Conservation (phyloP, 169 alveolate species). For the Eimeria sp. region DNA sequence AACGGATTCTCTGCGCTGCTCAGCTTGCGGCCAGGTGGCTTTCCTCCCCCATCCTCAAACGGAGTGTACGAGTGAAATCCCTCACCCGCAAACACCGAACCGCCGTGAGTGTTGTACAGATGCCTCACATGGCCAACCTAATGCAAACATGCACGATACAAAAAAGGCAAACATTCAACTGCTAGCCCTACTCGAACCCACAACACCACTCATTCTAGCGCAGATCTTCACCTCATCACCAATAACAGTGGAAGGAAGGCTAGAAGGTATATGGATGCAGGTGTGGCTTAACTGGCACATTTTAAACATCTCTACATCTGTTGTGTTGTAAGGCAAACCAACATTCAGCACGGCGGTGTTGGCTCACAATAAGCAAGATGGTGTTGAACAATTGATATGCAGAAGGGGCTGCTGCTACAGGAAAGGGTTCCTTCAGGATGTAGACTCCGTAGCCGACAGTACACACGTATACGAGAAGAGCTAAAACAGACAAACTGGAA, state of each 20-base stretch:
- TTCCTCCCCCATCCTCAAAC: slow-evolving; percentile 18
- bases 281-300: neutral
- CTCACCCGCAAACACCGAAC: slow-evolving; percentile 24
- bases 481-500: slow-evolving; percentile 1
- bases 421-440: slow-evolving; percentile 42
- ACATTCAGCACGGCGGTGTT: neutral
- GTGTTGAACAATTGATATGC: slow-evolving; percentile 31
- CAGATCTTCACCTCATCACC: neutral
- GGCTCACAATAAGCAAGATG: slow-evolving; percentile 9
- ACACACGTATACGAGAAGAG: slow-evolving; percentile 18
- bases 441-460: slow-evolving; percentile 53
- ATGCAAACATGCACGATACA: neutral
- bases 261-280: neutral
- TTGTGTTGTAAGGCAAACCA: too few relatives aligned
- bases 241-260: neutral
- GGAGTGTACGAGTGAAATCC: slow-evolving; percentile 66
- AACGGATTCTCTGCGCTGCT: slow-evolving; percentile 28
- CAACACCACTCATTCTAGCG: neutral
- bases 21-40: neutral
- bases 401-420: slow-evolving; percentile 65
- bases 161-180: neutral
- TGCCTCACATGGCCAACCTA: slow-evolving; percentile 55
- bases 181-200: neutral
- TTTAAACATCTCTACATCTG: neutral
- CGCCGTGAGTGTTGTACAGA: slow-evolving; percentile 28